Evolutionary conservation across 2,329 filamentous ascomycete species (phyloP).

Genomic region (Scleromitrula shiraiana): DNA sequence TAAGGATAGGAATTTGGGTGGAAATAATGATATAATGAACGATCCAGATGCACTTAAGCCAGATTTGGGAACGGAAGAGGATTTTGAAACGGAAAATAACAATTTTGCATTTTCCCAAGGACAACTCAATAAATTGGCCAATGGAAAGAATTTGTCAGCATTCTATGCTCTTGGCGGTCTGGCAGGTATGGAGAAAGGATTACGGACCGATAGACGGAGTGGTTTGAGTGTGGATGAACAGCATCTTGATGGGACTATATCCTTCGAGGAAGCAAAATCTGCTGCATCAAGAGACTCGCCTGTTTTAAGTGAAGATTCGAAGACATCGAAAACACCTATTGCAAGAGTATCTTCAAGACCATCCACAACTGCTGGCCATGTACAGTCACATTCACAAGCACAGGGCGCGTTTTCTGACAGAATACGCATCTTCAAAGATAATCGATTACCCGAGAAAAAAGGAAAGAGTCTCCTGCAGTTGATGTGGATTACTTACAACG

Average conservation of each 20-base stretch:
- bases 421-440: conserved; percentile 61
- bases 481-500: conserved; percentile 75
- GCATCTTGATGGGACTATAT: conserved; percentile 51
- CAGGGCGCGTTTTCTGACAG: conserved; percentile 47
- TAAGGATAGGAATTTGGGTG: conserved; percentile 31
- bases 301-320: conserved; percentile 23
- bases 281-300: conserved; percentile 16
- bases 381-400: neutral
- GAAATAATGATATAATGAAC: conserved; percentile 43
- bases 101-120: conserved; percentile 67
- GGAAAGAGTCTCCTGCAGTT: conserved; percentile 61
- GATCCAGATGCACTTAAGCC: conserved; percentile 40
- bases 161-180: conserved; percentile 71
- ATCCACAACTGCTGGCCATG: neutral
- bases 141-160: conserved; percentile 68
- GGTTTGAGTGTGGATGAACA: conserved; percentile 67
- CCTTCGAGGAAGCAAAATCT: conserved; percentile 54
- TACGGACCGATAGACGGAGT: conserved; percentile 54
- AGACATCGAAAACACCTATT: conserved; percentile 29
- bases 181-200: conserved; percentile 62
- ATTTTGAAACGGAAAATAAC: conserved; percentile 60
- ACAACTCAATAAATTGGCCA: conserved; percentile 67
- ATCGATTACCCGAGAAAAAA: conserved; percentile 59
- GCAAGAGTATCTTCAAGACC: neutral
- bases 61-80: conserved; percentile 62